Base-by-base conservation (phyloP, 2,329 filamentous ascomycete genomes). In the Cytospora chrysosperma region DNA sequence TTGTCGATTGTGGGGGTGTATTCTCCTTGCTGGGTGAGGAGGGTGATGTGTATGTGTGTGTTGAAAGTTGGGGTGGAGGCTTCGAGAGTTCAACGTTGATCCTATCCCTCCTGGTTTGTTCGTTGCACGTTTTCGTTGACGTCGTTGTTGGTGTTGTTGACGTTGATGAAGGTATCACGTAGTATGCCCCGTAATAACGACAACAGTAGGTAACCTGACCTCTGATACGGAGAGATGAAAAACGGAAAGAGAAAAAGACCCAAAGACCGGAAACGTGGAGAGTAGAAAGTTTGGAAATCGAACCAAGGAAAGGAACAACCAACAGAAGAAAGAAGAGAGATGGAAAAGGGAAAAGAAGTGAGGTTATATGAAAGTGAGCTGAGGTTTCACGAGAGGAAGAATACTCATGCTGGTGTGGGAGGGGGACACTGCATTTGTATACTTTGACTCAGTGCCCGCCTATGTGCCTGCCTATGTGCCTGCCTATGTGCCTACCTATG, bases 1-100 rank as follows among this genome's bases (percentile, higher is more conserved):
- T 72, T 78, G 72, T 63, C 59, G 52, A 57, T 15, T 60, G 67
- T n/a, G 28, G 10, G 40, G 37, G 9, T n/a, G n/a, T n/a, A 13
- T 12, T 12, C 27, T 49, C 13, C 34, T 60, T n/a, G n/a, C 13
- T 37, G 26, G 24, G 21, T 57, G 58, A 10, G 59, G 28, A 34
- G 28, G 17, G 40, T 49, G 24, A 30, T 43, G 26, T 56, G 15
- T 56, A 24, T 68, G 52, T 67, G 24, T 62, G 37, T 53, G 47
- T 13, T n/a, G 13, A 8, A 24, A 3, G 1, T 21, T 12, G 13
- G 43, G 19, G n/a, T 55, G 59, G 59, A 60, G 57, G 58, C n/a
- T 47, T 47, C 43, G 1, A 24, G 24, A 21, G n/a, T n/a, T n/a
- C n/a, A n/a, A n/a, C n/a, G n/a, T 24, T 24, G n/a, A n/a, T 47